Evolutionary conservation across 495 filamentous ascomycete genomes (phyloP).

Genomic region (Penicillium verhagenii): DNA sequence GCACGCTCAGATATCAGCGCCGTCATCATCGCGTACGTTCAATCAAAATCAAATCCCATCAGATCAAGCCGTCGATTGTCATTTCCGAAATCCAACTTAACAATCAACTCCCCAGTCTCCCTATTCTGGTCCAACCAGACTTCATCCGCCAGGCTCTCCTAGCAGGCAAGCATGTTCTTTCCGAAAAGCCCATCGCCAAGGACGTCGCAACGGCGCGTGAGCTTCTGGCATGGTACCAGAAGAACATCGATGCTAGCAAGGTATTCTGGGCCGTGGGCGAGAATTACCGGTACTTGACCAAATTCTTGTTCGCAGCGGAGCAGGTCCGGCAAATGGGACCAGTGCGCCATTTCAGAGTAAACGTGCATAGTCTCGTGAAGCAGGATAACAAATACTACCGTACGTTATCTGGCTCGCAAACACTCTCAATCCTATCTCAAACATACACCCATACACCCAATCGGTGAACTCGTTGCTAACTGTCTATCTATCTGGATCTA

Average conservation of each 20-base stretch:
- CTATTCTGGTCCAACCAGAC: constrained; percentile 37
- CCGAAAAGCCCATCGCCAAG: constrained; percentile 80
- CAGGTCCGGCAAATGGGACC: constrained; percentile 60
- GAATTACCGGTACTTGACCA: constrained; percentile 68
- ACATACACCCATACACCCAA: not conserved
- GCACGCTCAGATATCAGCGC: constrained; percentile 62
- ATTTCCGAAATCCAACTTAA: constrained; percentile 19
- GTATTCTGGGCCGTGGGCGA: constrained; percentile 68
- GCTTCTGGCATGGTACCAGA: constrained; percentile 61
- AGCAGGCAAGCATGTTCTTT: constrained; percentile 76
- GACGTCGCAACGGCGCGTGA: constrained; percentile 60
- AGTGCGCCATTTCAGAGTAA: constrained; percentile 62
- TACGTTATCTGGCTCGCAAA: constrained; percentile 27
- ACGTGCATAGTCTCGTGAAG: constrained; percentile 53
- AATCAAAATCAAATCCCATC: not conserved
- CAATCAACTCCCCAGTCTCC: constrained; percentile 32
- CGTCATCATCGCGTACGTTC: constrained; percentile 64
- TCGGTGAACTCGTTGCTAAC: no score
- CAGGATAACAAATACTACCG: constrained; percentile 57
- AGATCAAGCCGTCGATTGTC: not conserved
- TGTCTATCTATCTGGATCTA: not conserved
- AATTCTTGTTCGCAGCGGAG: constrained; percentile 55
- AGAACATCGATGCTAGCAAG: constrained; percentile 44
- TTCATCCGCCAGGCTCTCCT: constrained; percentile 50
- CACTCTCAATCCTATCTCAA: not conserved